Percentiles rank a stretch among this genome's conserved stretches.
Evolutionary conservation across 768 basidiomycete genomes (phyloP).

Genomic region (Stropharia rugosoannulata): DNA sequence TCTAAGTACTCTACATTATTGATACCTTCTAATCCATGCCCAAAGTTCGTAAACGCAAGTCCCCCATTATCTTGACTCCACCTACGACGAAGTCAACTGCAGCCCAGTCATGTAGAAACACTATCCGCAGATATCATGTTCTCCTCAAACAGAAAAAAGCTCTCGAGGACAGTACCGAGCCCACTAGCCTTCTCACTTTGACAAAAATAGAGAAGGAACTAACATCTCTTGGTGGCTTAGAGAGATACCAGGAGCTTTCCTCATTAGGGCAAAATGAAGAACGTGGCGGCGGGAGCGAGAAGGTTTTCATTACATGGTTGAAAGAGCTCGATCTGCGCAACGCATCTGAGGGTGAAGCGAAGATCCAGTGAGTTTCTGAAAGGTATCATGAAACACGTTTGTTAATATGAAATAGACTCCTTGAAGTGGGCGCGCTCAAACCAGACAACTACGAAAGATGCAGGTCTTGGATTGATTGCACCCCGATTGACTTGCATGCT

Average conservation of each 20-base stretch:
- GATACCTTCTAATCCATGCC: conserved; percentile 30
- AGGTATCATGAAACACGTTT: neutral
- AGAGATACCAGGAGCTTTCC: conserved; percentile 82
- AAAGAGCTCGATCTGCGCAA: conserved; percentile 45
- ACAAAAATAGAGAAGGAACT: conserved; percentile 61
- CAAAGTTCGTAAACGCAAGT: conserved; percentile 35
- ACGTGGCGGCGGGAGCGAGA: conserved; percentile 88
- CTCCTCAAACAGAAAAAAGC: conserved; percentile 69
- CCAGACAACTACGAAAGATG: conserved; percentile 78
- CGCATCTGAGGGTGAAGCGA: conserved; percentile 19
- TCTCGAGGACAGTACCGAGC: conserved; percentile 35
- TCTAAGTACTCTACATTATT: too few species aligned
- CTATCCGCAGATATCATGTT: conserved; percentile 81
- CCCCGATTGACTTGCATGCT: conserved; percentile 82
- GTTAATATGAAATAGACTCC: conserved; percentile 46
- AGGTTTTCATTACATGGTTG: conserved; percentile 75
- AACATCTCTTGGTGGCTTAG: conserved; percentile 70
- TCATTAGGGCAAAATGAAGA: conserved; percentile 76
- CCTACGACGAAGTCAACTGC: conserved; percentile 45
- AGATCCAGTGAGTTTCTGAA: conserved; percentile 35
- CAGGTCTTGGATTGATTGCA: conserved; percentile 67
- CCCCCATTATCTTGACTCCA: conserved; percentile 26
- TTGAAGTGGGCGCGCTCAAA: conserved; percentile 87
- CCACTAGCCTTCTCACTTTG: conserved; percentile 33
- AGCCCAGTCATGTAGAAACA: conserved; percentile 60